Evolutionary conservation across 176 grass and related monocot genomes (phyloP).

Genomic region (Secale cereale): DNA sequence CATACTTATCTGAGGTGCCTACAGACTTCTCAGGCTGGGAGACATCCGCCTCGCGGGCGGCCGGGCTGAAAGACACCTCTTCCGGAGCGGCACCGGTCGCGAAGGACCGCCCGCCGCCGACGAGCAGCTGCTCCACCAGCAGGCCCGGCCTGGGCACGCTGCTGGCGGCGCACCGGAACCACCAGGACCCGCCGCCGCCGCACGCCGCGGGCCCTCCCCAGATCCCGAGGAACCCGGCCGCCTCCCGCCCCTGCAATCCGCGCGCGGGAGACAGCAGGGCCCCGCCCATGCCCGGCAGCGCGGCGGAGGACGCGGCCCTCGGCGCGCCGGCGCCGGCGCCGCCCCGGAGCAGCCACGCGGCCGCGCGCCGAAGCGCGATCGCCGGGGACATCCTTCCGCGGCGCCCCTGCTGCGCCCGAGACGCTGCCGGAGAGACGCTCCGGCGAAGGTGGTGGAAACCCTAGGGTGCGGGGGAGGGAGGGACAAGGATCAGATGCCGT

Average conservation of each 20-base stretch:
- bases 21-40: constrained; percentile 32
- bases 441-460: background rate
- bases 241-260: background rate
- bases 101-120: background rate
- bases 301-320: background rate
- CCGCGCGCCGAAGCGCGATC: background rate
- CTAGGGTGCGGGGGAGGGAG: background rate
- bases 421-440: background rate
- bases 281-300: background rate
- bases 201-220: background rate
- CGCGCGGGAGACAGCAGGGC: background rate
- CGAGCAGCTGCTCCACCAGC: constrained; percentile 8
- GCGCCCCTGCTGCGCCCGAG: background rate
- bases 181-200: background rate
- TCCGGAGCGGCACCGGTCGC: constrained; percentile 35
- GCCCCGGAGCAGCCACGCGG: background rate
- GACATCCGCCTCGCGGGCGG: background rate
- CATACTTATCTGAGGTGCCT: constrained; percentile 41
- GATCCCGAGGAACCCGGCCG: background rate
- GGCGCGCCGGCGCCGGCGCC: background rate
- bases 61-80: constrained; percentile 31
- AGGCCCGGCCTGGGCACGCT: constrained; percentile 21
- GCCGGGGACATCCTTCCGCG: background rate
- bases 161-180: constrained; percentile 23
- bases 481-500: background rate